Percentiles rank a stretch among this genome's conserved stretches.
Evolutionary conservation across 257 asterid species (phyloP).

Genomic region (Fraxinus excelsior): DNA sequence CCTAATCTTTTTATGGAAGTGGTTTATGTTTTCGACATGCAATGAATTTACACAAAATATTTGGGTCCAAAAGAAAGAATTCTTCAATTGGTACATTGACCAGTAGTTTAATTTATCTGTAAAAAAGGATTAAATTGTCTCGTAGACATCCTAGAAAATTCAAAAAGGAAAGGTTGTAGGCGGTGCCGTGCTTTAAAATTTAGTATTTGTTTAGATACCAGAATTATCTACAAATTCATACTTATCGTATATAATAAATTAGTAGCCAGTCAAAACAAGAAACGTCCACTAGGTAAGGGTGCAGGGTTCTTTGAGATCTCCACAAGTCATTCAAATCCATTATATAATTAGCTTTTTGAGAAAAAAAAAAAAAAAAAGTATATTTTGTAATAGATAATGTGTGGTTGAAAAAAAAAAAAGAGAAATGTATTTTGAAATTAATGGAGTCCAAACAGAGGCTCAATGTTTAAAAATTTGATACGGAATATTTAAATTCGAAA

Average conservation of each 20-base stretch:
- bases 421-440: too few species aligned
- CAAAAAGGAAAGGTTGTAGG: neutral
- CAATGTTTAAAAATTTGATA: too few species aligned
- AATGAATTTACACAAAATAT: too few species aligned
- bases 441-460: too few species aligned
- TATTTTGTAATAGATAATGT: too few species aligned
- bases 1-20: neutral
- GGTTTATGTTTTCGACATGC: too few species aligned
- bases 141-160: neutral
- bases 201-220: neutral
- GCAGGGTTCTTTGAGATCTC: neutral
- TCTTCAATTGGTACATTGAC: too few species aligned
- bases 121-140: neutral
- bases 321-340: neutral
- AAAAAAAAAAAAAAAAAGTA: too few species aligned
- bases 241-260: neutral
- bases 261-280: conserved; percentile 3
- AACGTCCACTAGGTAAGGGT: neutral
- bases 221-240: neutral
- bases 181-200: neutral
- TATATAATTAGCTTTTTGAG: too few species aligned
- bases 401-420: too few species aligned
- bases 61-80: too few species aligned
- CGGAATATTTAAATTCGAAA: too few species aligned
- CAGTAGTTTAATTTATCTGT: neutral